Evolutionary conservation across 371 early-diverging fungal species (phyloP).

Genomic region (Entomophthora muscae): DNA sequence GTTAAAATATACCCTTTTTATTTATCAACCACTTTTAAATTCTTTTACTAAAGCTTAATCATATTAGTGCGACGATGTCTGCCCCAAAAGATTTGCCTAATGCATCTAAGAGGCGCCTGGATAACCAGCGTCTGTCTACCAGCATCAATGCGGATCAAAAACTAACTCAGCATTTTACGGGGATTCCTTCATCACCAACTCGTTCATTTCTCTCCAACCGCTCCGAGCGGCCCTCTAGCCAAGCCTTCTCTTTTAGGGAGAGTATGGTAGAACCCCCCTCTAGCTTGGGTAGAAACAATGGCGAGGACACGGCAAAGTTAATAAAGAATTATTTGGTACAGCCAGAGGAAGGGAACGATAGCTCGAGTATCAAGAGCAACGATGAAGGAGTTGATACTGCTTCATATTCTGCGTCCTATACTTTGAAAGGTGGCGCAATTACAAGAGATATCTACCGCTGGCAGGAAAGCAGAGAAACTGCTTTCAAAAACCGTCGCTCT

Average conservation of each 20-base stretch:
- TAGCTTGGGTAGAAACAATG: not conserved
- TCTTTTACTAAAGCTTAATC: too few species aligned
- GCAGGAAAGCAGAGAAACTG: constrained; percentile 55
- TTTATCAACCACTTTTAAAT: too few species aligned
- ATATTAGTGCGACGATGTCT: too few species aligned
- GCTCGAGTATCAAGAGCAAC: not conserved
- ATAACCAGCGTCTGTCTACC: not conserved
- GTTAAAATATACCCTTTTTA: too few species aligned
- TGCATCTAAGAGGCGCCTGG: not conserved
- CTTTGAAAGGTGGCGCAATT: constrained; percentile 53
- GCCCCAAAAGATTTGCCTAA: not conserved
- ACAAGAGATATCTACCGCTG: constrained; percentile 84
- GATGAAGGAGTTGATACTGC: not conserved
- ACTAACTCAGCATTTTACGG: not conserved
- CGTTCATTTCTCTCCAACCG: constrained; percentile 1
- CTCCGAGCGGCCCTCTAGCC: not conserved
- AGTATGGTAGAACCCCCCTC: not conserved
- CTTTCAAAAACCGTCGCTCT: constrained; percentile 28
- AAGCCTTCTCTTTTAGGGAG: not conserved
- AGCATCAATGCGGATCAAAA: not conserved
- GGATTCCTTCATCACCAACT: not conserved
- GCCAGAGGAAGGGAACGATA: not conserved
- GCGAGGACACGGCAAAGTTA: constrained; percentile 5
- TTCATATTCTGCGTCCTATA: constrained; percentile 9
- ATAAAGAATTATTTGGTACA: constrained; percentile 4